phyloP scores from a whole-genome alignment of 768 basidiomycete species.

The Rhodosporidiobolus odoratus region DNA sequence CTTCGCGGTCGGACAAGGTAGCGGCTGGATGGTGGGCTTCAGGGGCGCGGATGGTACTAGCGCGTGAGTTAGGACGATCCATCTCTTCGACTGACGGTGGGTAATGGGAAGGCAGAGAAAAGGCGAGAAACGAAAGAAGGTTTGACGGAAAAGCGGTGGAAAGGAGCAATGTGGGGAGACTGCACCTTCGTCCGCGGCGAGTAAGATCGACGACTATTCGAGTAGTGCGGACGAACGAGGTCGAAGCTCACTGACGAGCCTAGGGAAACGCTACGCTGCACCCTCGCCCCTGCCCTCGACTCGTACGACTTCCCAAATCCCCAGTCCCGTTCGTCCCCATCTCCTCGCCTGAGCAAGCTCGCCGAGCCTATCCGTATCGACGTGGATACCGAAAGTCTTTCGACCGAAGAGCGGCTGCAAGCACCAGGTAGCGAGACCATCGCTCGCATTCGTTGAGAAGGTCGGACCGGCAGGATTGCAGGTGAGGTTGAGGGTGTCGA shows the following conservation, averaged over 20 bases:
- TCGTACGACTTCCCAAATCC: conserved; percentile 12
- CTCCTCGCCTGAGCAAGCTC: neutral
- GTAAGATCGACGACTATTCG: too few species aligned
- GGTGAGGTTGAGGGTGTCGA: conserved; percentile 5
- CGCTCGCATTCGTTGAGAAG: neutral
- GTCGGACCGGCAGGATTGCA: neutral
- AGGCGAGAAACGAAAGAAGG: neutral
- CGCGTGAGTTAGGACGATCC: neutral
- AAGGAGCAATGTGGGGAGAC: too few species aligned
- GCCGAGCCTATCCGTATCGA: conserved; percentile 33
- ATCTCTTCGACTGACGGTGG: neutral
- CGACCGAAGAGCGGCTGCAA: neutral
- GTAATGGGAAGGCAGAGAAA: neutral
- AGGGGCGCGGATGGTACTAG: neutral
- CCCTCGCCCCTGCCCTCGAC: neutral
- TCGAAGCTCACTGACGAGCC: too few species aligned
- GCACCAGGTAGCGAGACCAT: neutral
- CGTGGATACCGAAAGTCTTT: conserved; percentile 14
- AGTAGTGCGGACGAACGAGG: too few species aligned
- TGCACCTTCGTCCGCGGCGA: too few species aligned
- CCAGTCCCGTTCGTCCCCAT: conserved; percentile 4
- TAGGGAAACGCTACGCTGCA: too few species aligned
- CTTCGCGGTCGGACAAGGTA: neutral
- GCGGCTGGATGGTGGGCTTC: neutral
- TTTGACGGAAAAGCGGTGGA: too few species aligned